These are phyloP conservation scores for Trichopus zeylanicus DNA, from an alignment of 116 monocot genomes.

Conservation along the genomic window DNA sequence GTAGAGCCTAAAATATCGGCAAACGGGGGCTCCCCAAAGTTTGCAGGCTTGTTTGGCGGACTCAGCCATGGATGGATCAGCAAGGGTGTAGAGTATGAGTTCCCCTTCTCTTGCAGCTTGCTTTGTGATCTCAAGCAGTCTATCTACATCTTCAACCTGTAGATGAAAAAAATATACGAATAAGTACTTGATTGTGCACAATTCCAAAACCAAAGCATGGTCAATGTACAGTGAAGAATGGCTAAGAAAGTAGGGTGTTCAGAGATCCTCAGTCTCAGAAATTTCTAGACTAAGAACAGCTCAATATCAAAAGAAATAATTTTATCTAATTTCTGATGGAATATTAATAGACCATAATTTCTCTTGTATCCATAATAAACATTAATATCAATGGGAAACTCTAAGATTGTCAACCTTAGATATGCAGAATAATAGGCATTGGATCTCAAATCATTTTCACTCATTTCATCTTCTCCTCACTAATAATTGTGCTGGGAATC, in stretches of 20 bases:
- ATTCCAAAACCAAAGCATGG: not conserved
- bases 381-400: not conserved
- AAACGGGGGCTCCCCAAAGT: slow-evolving; percentile 56
- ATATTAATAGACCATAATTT: too few relatives aligned
- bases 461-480: not conserved
- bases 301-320: too few relatives aligned
- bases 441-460: too few relatives aligned
- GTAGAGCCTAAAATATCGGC: slow-evolving; percentile 68
- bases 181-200: not conserved
- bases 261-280: too few relatives aligned
- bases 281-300: too few relatives aligned
- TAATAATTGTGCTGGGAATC: not conserved
- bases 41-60: slow-evolving; percentile 71
- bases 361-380: too few relatives aligned
- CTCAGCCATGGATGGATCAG: slow-evolving; percentile 77
- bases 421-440: too few relatives aligned
- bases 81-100: slow-evolving; percentile 83
- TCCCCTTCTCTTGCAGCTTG: slow-evolving; percentile 87
- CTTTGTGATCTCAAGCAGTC: slow-evolving; percentile 65
- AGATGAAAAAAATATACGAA: slow-evolving; percentile 7
- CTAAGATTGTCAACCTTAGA: not conserved
- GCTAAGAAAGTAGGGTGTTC: too few relatives aligned
- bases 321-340: too few relatives aligned
- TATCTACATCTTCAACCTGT: slow-evolving; percentile 63
- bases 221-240: too few relatives aligned